Evolutionary conservation across 1,284 basidiomycete species (phyloP).

Genomic region (Cryptococcus floricola): DNA sequence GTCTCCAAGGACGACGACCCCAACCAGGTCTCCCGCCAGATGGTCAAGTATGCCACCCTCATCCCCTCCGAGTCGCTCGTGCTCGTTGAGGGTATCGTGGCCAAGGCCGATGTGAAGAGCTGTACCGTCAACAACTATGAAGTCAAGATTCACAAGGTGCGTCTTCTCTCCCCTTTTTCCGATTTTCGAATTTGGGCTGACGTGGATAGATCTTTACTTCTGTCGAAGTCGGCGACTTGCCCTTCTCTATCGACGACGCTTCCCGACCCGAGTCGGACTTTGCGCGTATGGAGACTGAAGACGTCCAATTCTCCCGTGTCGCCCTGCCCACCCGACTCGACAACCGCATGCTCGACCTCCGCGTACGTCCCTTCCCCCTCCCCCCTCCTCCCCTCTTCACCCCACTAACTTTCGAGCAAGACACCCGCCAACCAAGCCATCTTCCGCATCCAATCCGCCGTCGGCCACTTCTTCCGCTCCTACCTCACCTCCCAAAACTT

Average conservation of each 20-base stretch:
- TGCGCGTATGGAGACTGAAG: slow-evolving; percentile 55
- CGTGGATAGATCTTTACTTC: slow-evolving; percentile 68
- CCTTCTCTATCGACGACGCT: slow-evolving; percentile 93
- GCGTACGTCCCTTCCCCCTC: slow-evolving; percentile 56
- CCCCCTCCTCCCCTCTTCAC: background rate
- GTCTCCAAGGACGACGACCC: slow-evolving; percentile 57
- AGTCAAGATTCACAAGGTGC: slow-evolving; percentile 75
- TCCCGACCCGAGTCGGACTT: slow-evolving; percentile 75
- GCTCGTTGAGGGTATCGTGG: slow-evolving; percentile 75
- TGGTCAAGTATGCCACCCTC: slow-evolving; percentile 87
- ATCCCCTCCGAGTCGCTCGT: slow-evolving; percentile 87
- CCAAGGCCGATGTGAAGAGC: slow-evolving; percentile 85
- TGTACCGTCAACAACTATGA: slow-evolving; percentile 86
- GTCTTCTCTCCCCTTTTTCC: slow-evolving; percentile 10
- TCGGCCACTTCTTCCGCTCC: slow-evolving; percentile 84
- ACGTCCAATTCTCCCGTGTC: slow-evolving; percentile 59
- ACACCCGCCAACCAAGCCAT: slow-evolving; percentile 96
- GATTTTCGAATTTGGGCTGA: background rate
- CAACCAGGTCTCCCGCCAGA: slow-evolving; percentile 88
- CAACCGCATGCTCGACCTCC: slow-evolving; percentile 89
- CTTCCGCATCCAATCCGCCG: slow-evolving; percentile 85
- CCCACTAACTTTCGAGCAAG: slow-evolving; percentile 46
- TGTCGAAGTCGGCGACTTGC: slow-evolving; percentile 69
- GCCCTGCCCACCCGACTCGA: slow-evolving; percentile 90
- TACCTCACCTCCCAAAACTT: slow-evolving; percentile 67